Percentiles rank a stretch among this genome's conserved stretches.
Conservation (phyloP, 805 yeast species). For the Wickerhamomyces tratensis region DNA sequence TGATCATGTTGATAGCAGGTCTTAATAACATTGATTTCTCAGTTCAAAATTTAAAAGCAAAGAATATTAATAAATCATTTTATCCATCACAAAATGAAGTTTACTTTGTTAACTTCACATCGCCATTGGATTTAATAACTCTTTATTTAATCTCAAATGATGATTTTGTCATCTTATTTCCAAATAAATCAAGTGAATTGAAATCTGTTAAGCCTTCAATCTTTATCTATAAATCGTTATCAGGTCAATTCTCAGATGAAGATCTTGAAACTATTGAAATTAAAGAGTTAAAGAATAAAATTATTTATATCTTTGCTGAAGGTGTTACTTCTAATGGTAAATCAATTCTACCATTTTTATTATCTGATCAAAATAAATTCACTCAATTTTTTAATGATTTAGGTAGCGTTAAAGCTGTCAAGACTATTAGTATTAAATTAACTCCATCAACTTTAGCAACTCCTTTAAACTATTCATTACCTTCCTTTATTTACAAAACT, state of each 20-base stretch:
- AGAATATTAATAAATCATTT: slow-evolving; percentile 8
- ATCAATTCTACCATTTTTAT: slow-evolving; percentile 51
- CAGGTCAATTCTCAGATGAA: slow-evolving; percentile 1
- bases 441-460: slow-evolving; percentile 21
- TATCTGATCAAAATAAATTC: slow-evolving; percentile 13
- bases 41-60: slow-evolving; percentile 12
- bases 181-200: slow-evolving; percentile 22
- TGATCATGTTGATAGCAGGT: slow-evolving; percentile 11
- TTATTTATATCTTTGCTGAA: slow-evolving; percentile 56
- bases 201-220: slow-evolving; percentile 18
- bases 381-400: slow-evolving; percentile 7
- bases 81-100: slow-evolving; percentile 30
- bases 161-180: slow-evolving; percentile 23
- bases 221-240: slow-evolving; percentile 20
- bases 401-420: slow-evolving; percentile 3
- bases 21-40: slow-evolving; percentile 8
- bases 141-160: slow-evolving; percentile 20
- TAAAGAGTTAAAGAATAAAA: slow-evolving; percentile 24
- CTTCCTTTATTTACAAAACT: slow-evolving; percentile 11
- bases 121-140: slow-evolving; percentile 37
- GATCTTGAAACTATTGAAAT: slow-evolving; percentile 3
- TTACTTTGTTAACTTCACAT: slow-evolving; percentile 37
- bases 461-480: slow-evolving; percentile 16
- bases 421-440: slow-evolving; percentile 19
- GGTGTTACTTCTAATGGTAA: slow-evolving; percentile 85